Conservation (phyloP, 345 rosid genomes). For the Eucalyptus microcorys region DNA sequence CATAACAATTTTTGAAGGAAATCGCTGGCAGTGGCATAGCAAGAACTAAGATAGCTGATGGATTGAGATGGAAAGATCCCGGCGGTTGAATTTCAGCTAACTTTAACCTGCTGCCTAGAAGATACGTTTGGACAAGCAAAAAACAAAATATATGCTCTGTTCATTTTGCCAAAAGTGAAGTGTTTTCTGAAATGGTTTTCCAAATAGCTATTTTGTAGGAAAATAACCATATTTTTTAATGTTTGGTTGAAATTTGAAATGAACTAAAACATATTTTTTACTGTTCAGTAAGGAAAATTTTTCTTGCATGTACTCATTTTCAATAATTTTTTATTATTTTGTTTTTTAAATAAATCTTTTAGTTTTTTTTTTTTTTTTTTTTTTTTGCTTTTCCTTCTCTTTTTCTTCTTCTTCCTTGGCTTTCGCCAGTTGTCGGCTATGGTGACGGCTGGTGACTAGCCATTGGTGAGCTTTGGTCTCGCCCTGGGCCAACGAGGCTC, state of each 20-base stretch:
- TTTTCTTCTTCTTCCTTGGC: no score
- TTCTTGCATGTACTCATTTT: no score
- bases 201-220: no score
- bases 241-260: accelerated
- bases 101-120: accelerated
- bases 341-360: no score
- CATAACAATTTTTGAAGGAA: not conserved
- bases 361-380: no score
- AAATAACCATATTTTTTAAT: accelerated
- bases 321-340: no score
- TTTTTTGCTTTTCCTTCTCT: no score
- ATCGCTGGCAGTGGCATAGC: accelerated
- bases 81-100: accelerated
- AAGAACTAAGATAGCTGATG: not conserved
- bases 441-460: accelerated
- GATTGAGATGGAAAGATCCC: not conserved
- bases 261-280: no score
- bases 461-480: accelerated
- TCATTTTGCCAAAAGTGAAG: accelerated
- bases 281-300: accelerated
- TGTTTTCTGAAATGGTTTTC: accelerated
- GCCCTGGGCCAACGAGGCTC: accelerated
- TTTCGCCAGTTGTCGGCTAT: accelerated
- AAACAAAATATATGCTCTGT: accelerated
- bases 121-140: accelerated